Evolutionary conservation across 192 early-diverging fungal species (phyloP).

Genomic region (Backusella sp.): DNA sequence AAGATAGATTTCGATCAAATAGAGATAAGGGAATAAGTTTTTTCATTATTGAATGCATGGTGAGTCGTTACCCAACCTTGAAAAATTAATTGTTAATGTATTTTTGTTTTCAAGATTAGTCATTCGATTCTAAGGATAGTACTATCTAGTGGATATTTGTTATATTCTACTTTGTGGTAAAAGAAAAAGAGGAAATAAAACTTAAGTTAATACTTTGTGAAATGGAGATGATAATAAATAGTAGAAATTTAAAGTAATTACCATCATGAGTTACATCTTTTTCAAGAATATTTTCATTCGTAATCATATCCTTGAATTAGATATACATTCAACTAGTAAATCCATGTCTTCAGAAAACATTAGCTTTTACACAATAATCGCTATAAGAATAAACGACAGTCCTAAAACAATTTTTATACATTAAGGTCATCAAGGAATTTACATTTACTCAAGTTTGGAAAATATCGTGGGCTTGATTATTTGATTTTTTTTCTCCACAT

Average conservation of each 20-base stretch:
- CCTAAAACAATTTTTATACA: background rate
- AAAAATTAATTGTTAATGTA: background rate
- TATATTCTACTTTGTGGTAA: background rate
- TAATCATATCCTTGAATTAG: background rate
- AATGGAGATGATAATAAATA: background rate
- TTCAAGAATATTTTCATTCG: background rate
- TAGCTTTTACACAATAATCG: background rate
- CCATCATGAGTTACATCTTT: background rate
- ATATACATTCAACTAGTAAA: background rate
- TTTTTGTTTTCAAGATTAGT: background rate
- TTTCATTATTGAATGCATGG: slow-evolving; percentile 1
- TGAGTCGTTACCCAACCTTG: background rate
- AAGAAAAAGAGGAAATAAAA: background rate
- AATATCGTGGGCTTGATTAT: background rate
- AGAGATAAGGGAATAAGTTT: background rate
- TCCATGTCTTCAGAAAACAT: background rate
- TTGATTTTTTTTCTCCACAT: too few species aligned
- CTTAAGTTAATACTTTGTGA: background rate
- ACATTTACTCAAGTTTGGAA: background rate
- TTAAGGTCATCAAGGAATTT: background rate
- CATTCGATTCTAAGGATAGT: background rate
- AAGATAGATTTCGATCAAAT: background rate
- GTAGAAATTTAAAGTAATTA: background rate
- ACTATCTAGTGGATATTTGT: background rate
- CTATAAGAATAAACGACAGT: background rate